phyloP scores from a whole-genome alignment of 2,329 filamentous ascomycete species.

The Clonostachys byssicola region DNA sequence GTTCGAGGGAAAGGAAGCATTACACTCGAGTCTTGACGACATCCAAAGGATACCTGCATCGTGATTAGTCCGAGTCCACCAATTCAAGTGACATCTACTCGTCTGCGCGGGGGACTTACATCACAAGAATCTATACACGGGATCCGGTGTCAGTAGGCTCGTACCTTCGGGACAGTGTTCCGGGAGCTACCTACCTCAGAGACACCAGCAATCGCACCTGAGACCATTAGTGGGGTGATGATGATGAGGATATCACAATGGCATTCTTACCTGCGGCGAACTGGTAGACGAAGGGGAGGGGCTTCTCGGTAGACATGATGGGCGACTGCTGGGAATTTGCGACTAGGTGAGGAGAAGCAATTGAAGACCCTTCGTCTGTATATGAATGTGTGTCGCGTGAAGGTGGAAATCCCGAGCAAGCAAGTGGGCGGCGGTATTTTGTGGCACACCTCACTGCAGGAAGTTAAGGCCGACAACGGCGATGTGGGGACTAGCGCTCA shows the following conservation, averaged over 20 bases:
- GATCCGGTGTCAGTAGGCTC: slow-evolving; percentile 3
- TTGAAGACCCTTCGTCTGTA: background rate
- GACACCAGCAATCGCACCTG: slow-evolving; percentile 91
- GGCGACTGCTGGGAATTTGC: slow-evolving; percentile 9
- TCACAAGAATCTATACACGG: slow-evolving; percentile 70
- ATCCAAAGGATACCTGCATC: slow-evolving; percentile 87
- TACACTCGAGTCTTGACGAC: slow-evolving; percentile 98
- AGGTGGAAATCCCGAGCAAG: background rate
- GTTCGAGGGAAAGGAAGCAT: slow-evolving; percentile 6
- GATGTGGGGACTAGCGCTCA: background rate
- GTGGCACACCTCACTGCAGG: background rate
- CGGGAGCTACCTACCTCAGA: slow-evolving; percentile 69
- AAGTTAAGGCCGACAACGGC: slow-evolving; percentile 1
- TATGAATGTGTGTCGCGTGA: background rate
- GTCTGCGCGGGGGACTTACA: slow-evolving; percentile 50
- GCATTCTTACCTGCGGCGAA: slow-evolving; percentile 75
- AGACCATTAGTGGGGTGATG: slow-evolving; percentile 5
- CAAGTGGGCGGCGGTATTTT: background rate
- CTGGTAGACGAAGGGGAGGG: slow-evolving; percentile 89
- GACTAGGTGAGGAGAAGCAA: background rate
- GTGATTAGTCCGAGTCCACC: background rate
- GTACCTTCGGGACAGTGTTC: background rate
- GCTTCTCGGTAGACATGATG: slow-evolving; percentile 65
- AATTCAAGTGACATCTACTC: background rate
- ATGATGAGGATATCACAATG: background rate